These are phyloP conservation scores for Salix purpurea DNA, from an alignment of 345 rosid genomes.

Conservation along the genomic window DNA sequence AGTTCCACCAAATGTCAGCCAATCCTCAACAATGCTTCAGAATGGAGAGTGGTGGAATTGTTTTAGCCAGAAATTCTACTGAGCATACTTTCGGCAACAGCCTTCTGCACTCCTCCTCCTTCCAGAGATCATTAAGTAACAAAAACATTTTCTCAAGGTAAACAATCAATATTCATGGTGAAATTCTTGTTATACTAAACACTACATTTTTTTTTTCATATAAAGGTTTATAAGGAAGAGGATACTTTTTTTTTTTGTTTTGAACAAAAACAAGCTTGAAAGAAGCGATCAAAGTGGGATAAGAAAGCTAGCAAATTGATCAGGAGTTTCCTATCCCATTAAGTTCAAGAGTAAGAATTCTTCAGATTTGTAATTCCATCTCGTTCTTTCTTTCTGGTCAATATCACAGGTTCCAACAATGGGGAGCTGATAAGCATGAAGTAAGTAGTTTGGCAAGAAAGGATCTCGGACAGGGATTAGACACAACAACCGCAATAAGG, in stretches of 20 bases:
- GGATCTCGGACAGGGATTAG: conserved; percentile 17
- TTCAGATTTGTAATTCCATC: neutral
- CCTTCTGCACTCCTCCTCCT: conserved; percentile 14
- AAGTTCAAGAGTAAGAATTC: neutral
- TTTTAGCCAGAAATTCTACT: conserved; percentile 20
- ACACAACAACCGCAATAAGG: conserved; percentile 17
- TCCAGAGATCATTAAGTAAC: conserved; percentile 17
- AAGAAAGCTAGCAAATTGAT: too few relatives aligned
- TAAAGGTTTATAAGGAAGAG: neutral
- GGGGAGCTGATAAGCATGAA: neutral
- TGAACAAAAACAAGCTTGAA: neutral
- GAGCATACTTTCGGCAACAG: conserved; percentile 10
- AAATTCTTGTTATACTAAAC: neutral
- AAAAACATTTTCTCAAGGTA: conserved; percentile 29
- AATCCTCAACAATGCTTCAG: conserved; percentile 34
- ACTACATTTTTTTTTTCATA: neutral
- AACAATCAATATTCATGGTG: neutral
- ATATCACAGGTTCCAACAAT: conserved; percentile 15
- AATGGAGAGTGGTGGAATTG: conserved; percentile 43
- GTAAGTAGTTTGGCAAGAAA: conserved; percentile 10
- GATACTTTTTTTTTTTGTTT: neutral
- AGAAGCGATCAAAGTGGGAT: too few relatives aligned
- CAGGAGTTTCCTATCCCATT: neutral
- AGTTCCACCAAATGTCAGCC: conserved; percentile 10
- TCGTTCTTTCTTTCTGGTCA: neutral